phyloP scores from a whole-genome alignment of 768 basidiomycete species.

The Trametes elegans region DNA sequence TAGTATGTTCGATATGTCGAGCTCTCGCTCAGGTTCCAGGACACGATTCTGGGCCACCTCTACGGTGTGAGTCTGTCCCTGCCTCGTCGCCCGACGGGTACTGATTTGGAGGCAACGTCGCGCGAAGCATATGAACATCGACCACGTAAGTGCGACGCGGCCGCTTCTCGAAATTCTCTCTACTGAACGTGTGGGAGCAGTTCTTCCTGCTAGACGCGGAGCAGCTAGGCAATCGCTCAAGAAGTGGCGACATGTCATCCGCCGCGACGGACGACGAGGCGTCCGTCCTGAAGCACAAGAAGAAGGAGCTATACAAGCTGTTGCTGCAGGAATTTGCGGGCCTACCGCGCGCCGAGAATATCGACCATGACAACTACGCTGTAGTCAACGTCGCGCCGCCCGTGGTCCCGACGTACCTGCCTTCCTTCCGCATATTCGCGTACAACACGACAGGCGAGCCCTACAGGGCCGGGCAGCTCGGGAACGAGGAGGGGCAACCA shows the following conservation, averaged over 20 bases:
- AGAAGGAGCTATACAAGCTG: constrained; percentile 48
- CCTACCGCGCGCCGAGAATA: constrained; percentile 52
- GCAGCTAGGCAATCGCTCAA: constrained; percentile 19
- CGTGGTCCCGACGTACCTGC: constrained; percentile 86
- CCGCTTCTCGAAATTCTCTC: constrained; percentile 3
- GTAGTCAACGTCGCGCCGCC: constrained; percentile 80
- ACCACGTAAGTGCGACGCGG: constrained; percentile 50
- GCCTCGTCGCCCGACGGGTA: constrained; percentile 14
- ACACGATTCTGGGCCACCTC: constrained; percentile 83
- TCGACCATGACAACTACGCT: constrained; percentile 64
- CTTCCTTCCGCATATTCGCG: constrained; percentile 75
- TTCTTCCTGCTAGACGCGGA: constrained; percentile 36
- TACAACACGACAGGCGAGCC: constrained; percentile 64
- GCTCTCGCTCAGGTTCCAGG: constrained; percentile 79
- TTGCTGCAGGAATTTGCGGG: constrained; percentile 64
- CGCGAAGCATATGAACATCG: constrained; percentile 76
- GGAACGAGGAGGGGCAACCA: constrained; percentile 35
- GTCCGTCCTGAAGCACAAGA: constrained; percentile 13
- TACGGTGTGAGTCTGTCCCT: constrained; percentile 60
- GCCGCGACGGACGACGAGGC: constrained; percentile 8
- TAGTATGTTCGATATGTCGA: constrained; percentile 69
- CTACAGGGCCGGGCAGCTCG: constrained; percentile 37
- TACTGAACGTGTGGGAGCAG: constrained; percentile 16
- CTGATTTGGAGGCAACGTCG: constrained; percentile 28
- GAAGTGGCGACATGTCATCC: constrained; percentile 8